Conservation (phyloP, 768 basidiomycete genomes). For the Calocybe gangraenosa region DNA sequence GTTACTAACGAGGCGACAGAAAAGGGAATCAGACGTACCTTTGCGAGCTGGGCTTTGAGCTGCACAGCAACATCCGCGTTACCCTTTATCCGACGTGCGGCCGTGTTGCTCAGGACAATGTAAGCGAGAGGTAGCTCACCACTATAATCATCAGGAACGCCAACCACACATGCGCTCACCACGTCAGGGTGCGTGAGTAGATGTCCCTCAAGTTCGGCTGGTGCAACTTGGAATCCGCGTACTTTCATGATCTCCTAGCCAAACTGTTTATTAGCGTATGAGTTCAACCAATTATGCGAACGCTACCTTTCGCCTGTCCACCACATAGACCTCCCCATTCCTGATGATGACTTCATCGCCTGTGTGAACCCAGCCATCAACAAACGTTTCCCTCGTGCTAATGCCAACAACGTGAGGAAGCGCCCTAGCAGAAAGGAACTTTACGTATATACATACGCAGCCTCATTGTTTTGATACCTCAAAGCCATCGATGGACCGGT, state of each 20-base stretch:
- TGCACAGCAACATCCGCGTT: slow-evolving; percentile 28
- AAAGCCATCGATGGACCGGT: slow-evolving; percentile 57
- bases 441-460: slow-evolving; percentile 53
- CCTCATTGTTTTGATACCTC: slow-evolving; percentile 52
- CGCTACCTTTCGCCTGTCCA: slow-evolving; percentile 70
- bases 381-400: slow-evolving; percentile 63
- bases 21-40: slow-evolving; percentile 37
- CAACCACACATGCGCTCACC: slow-evolving; percentile 59
- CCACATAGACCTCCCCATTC: slow-evolving; percentile 59
- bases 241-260: slow-evolving; percentile 70
- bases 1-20: background rate
- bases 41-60: slow-evolving; percentile 44
- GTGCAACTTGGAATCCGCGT: slow-evolving; percentile 55
- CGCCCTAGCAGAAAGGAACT: background rate
- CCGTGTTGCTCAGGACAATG: slow-evolving; percentile 47
- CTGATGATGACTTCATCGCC: slow-evolving; percentile 72
- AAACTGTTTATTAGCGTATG: background rate
- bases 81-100: slow-evolving; percentile 30
- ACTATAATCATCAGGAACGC: slow-evolving; percentile 67
- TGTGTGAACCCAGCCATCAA: slow-evolving; percentile 63
- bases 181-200: slow-evolving; percentile 59
- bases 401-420: background rate
- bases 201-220: slow-evolving; percentile 66
- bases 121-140: slow-evolving; percentile 75
- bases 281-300: background rate